Evolutionary conservation across 2,329 filamentous ascomycete species (phyloP), one percentile per base, ranked within the genome.

Genomic region (Sporothrix pseudoabietina): DNA sequence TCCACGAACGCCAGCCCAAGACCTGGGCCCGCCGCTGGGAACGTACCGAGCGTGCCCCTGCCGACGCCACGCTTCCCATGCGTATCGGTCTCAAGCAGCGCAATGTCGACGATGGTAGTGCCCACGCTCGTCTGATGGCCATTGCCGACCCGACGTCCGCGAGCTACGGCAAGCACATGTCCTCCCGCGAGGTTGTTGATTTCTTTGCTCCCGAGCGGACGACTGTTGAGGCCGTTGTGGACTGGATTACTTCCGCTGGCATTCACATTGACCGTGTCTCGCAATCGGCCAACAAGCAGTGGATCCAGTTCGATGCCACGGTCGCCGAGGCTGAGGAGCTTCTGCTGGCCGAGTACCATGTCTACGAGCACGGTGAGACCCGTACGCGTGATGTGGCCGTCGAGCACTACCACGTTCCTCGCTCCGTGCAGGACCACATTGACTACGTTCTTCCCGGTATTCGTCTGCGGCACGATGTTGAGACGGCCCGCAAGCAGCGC

Each of bases 401-500:
- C 39, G 65, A 73, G 47, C 75, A 77, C 73, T 80, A 80, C 77
- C 85, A 86, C 73, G 79, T 88, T 5, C 87, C 87, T 0, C 80
- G 81, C 39, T 78, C 83, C 55, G 76, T 88, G 16, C 81, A 81
- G 59, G 75, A 81, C 12, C 85, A 88, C 73, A 81, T 89, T 70
- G 87, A 89, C 79, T 88, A 88, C 78, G 84, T 89, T 52, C 88
- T 84, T 0, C 87, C 87, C 0, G 86, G 86, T 19, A 83, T 87
- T 75, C 86, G 85, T 75, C 81, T 88, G n/a, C 80, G 80, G 74
- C 76, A 71, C 8, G 71, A 76, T 57, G 61, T 41, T 8, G 61
- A 55, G 39, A 73, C 70, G 47, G 57, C 49, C 8, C 41, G 54
- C 19, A 54, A 72, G 71, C 59, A 66, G 65, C 55, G 71, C 1